Evolutionary conservation across 441 rosid genomes (phyloP).

Genomic region (Bruguiera hainesii): DNA sequence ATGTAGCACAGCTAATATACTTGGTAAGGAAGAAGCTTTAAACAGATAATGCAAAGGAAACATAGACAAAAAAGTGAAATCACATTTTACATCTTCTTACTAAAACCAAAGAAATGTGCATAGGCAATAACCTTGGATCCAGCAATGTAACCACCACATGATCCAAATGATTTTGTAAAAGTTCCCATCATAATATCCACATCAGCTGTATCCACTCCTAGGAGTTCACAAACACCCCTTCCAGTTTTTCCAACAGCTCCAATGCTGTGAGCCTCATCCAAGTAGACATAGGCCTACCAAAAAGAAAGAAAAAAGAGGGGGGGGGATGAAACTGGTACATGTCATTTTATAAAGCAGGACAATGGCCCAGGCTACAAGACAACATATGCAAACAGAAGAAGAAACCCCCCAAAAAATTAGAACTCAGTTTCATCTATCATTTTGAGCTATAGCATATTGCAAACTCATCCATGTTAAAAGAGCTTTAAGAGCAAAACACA

Average conservation of each 20-base stretch:
- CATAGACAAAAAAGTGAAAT: neutral
- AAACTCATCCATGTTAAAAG: neutral
- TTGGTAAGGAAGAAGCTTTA: neutral
- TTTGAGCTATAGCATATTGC: neutral
- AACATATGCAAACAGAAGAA: neutral
- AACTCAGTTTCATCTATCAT: neutral
- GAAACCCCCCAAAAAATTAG: neutral
- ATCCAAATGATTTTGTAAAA: slow-evolving; percentile 87
- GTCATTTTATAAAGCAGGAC: neutral
- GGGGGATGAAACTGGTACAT: neutral
- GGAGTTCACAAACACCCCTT: slow-evolving; percentile 87
- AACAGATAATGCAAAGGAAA: neutral
- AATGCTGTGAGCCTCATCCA: slow-evolving; percentile 94
- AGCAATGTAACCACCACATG: slow-evolving; percentile 91
- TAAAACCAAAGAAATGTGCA: neutral
- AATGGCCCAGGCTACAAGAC: neutral
- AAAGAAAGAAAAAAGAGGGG: neutral
- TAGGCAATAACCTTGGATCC: slow-evolving; percentile 65
- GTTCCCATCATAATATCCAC: slow-evolving; percentile 99
- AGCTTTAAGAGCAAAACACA: too few relatives aligned
- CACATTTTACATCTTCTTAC: neutral
- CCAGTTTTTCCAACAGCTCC: slow-evolving; percentile 92
- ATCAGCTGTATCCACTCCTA: slow-evolving; percentile 82
- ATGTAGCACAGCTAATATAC: neutral
- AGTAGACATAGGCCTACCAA: slow-evolving; percentile 17